phyloP scores from a whole-genome alignment of 169 alveolate genomes.

The Plasmodium ovale region DNA sequence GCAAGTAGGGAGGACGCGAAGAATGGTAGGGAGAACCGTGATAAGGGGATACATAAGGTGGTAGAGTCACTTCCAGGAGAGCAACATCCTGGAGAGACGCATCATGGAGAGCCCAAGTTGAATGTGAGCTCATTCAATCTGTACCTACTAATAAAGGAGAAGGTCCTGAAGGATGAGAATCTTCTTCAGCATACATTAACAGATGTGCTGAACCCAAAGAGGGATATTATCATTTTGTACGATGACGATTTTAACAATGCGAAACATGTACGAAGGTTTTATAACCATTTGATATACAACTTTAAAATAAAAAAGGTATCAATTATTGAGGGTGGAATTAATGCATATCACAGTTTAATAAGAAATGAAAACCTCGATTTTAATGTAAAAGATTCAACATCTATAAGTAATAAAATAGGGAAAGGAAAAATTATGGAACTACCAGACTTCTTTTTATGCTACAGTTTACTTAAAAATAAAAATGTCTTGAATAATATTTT shows the following conservation, averaged over 20 bases:
- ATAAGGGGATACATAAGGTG: neutral
- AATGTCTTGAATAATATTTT: neutral
- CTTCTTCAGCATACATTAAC: neutral
- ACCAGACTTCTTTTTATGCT: neutral
- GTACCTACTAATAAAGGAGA: conserved; percentile 62
- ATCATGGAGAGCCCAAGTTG: neutral
- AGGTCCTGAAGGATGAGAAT: conserved; percentile 36
- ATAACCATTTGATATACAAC: conserved; percentile 22
- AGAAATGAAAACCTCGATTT: neutral
- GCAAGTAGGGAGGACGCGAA: neutral
- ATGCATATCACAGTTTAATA: conserved; percentile 50
- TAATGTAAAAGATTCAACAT: neutral
- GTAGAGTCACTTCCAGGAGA: neutral
- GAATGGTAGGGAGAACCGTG: neutral
- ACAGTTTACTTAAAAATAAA: conserved; percentile 2
- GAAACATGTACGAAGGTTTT: conserved; percentile 47
- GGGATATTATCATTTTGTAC: conserved; percentile 19
- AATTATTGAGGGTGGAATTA: conserved; percentile 72
- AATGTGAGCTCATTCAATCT: conserved; percentile 59
- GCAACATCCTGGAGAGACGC: neutral
- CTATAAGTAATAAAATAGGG: neutral
- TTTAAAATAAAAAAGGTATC: conserved; percentile 31
- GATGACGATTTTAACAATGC: conserved; percentile 42
- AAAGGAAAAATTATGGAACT: neutral
- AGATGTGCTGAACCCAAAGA: conserved; percentile 17